Evolutionary conservation across 176 grass and related monocot species (phyloP), one percentile per base, ranked within the genome.

Genomic region (Juncus effusus): DNA sequence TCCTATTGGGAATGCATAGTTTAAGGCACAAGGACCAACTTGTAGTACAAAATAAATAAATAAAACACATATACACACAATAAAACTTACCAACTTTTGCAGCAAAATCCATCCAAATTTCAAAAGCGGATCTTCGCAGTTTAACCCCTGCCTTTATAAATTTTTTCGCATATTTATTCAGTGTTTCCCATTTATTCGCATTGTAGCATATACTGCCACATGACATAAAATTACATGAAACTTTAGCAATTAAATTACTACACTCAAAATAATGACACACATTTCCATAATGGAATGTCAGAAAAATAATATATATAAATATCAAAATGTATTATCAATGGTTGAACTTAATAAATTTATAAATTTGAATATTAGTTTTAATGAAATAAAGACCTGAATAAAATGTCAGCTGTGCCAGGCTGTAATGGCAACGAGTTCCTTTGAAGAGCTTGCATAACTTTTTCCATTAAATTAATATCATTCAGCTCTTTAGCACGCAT

Each of bases 31-130:
- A 28, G 19, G 19, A 28, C 19, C 19, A 28, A 28, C 19, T 28
- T 28, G 19, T 28, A 28, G 19, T 28, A 28, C 19, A 28, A 66
- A 42, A 38, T 38, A 11, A 7, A 62, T 7, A 51, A n/a, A 50
- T n/a, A 54, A 35, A 37, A 81, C 61, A 14, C 40, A 59, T 51
- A 53, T 13, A 13, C 36, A 40, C 2, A 40, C 10, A 14, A 28
- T 51, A 75, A 75, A 6, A 42, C 81, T 76, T 83, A 91, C 92
- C 94, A 73, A 87, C 76, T 90, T 83, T 89, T 13, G 88, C 88
- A 67, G 88, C 94, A 63, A 93, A 93, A 13, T 90, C 85, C 85
- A 93, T 99, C 88, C 88, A 93, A 78, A 93, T 75, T 54, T 93
- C 88, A 80, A 92, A 99, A 65, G 94, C 62, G 66, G 67, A 75